Evolutionary conservation across 1,284 basidiomycete species (phyloP).

Genomic region (Ustilago loliicola): DNA sequence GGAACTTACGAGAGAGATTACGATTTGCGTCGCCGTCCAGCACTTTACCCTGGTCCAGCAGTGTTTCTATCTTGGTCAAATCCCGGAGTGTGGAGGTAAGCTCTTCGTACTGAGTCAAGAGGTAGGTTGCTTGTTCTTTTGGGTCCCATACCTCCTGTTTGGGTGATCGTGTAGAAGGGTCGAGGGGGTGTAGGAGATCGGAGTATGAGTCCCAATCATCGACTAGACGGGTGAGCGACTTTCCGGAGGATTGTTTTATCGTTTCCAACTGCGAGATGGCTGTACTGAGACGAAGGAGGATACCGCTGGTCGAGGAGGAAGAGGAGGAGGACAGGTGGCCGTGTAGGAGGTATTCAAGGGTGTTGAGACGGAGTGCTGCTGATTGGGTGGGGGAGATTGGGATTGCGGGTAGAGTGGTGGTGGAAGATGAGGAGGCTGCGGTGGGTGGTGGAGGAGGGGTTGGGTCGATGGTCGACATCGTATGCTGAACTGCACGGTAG

Average conservation of each 20-base stretch:
- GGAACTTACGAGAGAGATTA: slow-evolving; percentile 5
- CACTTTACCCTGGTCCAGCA: slow-evolving; percentile 7
- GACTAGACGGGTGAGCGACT: slow-evolving; percentile 8
- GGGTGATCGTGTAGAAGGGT: background rate
- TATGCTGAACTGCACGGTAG: background rate
- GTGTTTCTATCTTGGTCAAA: background rate
- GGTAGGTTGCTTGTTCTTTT: slow-evolving; percentile 11
- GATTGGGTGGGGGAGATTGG: slow-evolving; percentile 6
- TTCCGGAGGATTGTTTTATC: background rate
- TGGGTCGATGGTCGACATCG: background rate
- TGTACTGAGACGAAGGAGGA: background rate
- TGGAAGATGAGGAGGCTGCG: background rate
- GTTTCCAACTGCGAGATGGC: background rate
- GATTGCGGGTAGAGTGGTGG: background rate
- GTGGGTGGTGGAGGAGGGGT: background rate
- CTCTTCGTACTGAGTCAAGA: slow-evolving; percentile 13
- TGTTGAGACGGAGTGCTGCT: background rate
- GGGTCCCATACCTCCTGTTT: slow-evolving; percentile 11
- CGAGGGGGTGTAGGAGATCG: slow-evolving; percentile 12
- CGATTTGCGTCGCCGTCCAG: slow-evolving; percentile 2
- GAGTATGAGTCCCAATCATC: slow-evolving; percentile 16
- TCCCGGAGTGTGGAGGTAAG: background rate
- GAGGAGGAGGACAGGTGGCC: slow-evolving; percentile 8
- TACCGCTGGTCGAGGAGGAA: background rate
- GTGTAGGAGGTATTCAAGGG: slow-evolving; percentile 9